phyloP scores from a whole-genome alignment of 139 green algal genomes.

The Chlamydomonas sp. region DNA sequence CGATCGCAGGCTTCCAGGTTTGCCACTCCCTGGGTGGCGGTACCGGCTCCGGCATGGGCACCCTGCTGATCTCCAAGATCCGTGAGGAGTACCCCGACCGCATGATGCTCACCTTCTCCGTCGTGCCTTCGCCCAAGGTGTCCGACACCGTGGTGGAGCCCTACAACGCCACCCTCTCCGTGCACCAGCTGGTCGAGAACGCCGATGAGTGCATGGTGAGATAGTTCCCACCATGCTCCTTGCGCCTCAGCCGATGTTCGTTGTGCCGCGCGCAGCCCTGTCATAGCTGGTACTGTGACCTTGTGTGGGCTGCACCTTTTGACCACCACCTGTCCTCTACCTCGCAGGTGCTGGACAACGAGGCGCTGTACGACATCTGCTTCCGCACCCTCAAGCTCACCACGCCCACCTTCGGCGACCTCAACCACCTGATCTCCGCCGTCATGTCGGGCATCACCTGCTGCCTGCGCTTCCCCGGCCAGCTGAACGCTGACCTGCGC shows the following conservation, averaged over 20 bases:
- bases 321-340: no score
- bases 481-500: conserved; percentile 93
- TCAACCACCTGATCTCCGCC: conserved; percentile 96
- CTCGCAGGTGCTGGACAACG: conserved; percentile 35
- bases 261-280: no score
- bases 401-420: conserved; percentile 93
- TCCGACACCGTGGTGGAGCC: conserved; percentile 99
- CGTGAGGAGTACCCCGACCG: conserved; percentile 98
- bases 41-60: conserved; percentile 98
- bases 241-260: no score
- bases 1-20: conserved; percentile 90
- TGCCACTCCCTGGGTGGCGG: conserved; percentile 96
- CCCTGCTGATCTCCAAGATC: conserved; percentile 98
- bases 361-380: conserved; percentile 96
- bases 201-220: conserved; percentile 96
- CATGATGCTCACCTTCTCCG: conserved; percentile 99
- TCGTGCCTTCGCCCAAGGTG: conserved; percentile 99
- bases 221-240: no score
- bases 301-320: no score
- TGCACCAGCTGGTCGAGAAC: conserved; percentile 98
- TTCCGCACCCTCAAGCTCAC: conserved; percentile 98
- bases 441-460: conserved; percentile 96
- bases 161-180: conserved; percentile 99
- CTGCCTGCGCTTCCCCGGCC: conserved; percentile 95
- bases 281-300: no score